These are phyloP conservation scores for Colletotrichum sojae DNA, from an alignment of 2,329 filamentous ascomycete genomes.

Conservation along the genomic window DNA sequence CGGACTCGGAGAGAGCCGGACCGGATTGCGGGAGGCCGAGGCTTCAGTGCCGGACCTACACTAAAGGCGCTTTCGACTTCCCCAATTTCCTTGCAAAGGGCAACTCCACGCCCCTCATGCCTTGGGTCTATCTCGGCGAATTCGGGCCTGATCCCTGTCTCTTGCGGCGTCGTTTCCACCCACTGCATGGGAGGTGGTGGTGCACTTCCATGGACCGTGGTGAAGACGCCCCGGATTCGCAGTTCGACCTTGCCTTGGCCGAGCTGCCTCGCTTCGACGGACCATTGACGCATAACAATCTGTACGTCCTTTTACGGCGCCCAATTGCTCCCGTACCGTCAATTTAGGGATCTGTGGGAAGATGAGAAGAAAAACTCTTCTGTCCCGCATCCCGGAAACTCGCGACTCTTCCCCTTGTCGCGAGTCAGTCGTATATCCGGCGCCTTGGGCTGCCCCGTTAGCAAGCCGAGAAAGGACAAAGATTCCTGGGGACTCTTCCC, in stretches of 20 bases:
- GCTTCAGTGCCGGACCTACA: not conserved
- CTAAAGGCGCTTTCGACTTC: constrained; percentile 34
- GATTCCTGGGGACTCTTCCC: not conserved
- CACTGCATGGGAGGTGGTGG: not conserved
- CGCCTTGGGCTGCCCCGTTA: constrained; percentile 33
- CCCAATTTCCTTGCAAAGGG: constrained; percentile 4
- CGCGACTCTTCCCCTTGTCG: not conserved
- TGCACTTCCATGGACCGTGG: no score
- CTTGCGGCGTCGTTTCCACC: constrained; percentile 1
- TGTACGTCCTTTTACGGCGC: no score
- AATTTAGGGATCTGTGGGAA: not conserved
- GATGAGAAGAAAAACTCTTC: not conserved
- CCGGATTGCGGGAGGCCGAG: not conserved
- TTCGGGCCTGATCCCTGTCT: constrained; percentile 23
- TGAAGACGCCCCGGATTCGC: constrained; percentile 14
- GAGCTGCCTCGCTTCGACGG: not conserved
- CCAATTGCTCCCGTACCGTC: not conserved
- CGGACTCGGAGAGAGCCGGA: constrained; percentile 23
- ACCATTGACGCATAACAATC: not conserved
- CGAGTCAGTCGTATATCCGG: constrained; percentile 26
- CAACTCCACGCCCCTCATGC: constrained; percentile 24
- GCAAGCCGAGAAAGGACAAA: not conserved
- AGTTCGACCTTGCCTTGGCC: constrained; percentile 12
- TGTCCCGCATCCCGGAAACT: constrained; percentile 11
- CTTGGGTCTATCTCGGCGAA: constrained; percentile 23